Base-by-base conservation (phyloP, 1,284 basidiomycete species). In the Leccinum pseudoinsigne region DNA sequence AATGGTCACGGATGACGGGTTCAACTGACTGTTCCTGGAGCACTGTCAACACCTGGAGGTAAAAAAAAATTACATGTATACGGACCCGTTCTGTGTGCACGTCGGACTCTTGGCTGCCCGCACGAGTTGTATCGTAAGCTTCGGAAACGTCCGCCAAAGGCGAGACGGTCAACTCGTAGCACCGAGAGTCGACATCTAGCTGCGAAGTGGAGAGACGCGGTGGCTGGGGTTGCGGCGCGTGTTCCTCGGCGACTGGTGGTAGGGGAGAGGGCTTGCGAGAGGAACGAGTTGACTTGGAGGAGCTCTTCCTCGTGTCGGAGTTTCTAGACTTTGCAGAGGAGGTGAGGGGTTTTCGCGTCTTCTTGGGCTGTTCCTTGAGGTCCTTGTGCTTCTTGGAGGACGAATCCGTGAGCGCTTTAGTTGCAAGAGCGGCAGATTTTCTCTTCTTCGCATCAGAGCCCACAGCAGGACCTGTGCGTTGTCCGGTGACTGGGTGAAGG, bases 401-500 rank as follows among this genome's bases (percentile, higher is more conserved):
- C 14, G 78, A 66, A 36, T 74, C 76, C 0, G 78, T 68, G 72
- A 74, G 63, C 3, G 66, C 62, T 54, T 90, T 90, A 23, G 82
- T 82, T 8, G 82, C 76, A 18, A 90, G 82, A 0, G 82, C 84
- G 47, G 63, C 70, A 68, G 84, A 86, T 76, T 88, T 90, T 64
- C 87, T 81, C 71, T 90, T 90, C 78, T 88, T 89, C 16, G 75
- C 74, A 26, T 77, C 73, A 42, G 71, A 72, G 21, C 70, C 73
- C 0, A 70, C 62, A 9, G 74, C 68, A n/a, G 80, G 68, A 40
- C 76, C 79, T 3, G 85, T 74, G 47, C 82, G 84, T 66, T 84
- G 81, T 10, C 90, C 90, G 6, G 90, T 91, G 66, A 88, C 64
- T 45, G 90, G 90, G 72, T 92, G 81, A 56, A 87, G 78, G 71